Base-by-base conservation (phyloP, 257 asterid genomes). In the Solanum sparsipilum region DNA sequence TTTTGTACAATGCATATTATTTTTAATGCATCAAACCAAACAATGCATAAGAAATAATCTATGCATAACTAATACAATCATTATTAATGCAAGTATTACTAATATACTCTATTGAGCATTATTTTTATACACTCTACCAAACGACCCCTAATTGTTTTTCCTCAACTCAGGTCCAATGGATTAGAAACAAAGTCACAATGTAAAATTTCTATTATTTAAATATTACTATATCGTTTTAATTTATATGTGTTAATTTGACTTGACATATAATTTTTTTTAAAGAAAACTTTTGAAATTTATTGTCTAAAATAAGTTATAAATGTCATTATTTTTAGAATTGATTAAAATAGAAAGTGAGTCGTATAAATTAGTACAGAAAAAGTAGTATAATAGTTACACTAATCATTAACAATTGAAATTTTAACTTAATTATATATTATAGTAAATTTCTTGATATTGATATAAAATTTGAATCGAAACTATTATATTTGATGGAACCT, bases 261-360 rank as follows among this genome's bases (percentile, higher is more conserved):
- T 56, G 5, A 56, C 11, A 56, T 20, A 2, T 18, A 18, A 0
- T 7, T 3, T 18, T 56, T 52, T 18, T 56, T 1, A 0, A 56
- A 56, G 7, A 18, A 0, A 0, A 18, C 4, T 56, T 56, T 56
- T 20, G 11, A 56, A 56, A 56, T 0, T 7, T 56, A 3, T 7
- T 56, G 3, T 20, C 11, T 56, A 56, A 56, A 18, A 20, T 56
- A 56, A 56, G 65, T 20, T 6, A 7, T 56, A 56, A 3, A 7
- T 56, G 2, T 56, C 25, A 20, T 56, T 56, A 1, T 15, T 6
- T 52, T 52, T 52, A 52, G 2, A 16, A 18, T 52, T 52, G 4
- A 52, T 18, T 1, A 52, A 52, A 52, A 52, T 3, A 52, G 0
- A 52, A 18, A 20, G 10, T 16, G 3, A 52, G 9, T 52, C 1